Conservation (phyloP, 495 filamentous ascomycete species). For the Penicillium daleae region DNA sequence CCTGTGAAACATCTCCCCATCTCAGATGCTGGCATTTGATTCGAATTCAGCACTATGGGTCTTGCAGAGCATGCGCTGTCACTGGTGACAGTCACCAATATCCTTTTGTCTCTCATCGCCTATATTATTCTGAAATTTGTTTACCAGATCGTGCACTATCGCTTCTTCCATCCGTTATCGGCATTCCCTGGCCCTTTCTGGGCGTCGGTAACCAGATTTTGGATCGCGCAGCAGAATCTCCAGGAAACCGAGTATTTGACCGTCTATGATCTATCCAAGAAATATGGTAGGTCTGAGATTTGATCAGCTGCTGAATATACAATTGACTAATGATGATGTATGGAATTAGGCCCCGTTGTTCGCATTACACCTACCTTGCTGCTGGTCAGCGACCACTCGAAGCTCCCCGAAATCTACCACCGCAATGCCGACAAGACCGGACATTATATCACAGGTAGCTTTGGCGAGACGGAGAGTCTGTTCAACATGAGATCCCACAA, state of each 20-base stretch:
- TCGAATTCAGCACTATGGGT: conserved; percentile 31
- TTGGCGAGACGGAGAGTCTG: conserved; percentile 50
- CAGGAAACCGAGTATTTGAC: conserved; percentile 45
- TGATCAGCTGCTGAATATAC: neutral
- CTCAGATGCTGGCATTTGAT: conserved; percentile 15
- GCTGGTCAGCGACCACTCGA: conserved; percentile 47
- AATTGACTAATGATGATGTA: neutral
- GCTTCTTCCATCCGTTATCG: conserved; percentile 55
- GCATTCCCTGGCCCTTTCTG: conserved; percentile 59
- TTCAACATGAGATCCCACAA: conserved; percentile 56
- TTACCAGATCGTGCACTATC: conserved; percentile 51
- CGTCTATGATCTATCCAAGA: conserved; percentile 46
- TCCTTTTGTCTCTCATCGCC: conserved; percentile 27
- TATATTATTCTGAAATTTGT: conserved; percentile 34
- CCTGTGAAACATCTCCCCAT: neutral
- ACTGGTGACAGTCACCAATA: conserved; percentile 38
- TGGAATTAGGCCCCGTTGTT: conserved; percentile 40
- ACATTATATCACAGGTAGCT: conserved; percentile 55
- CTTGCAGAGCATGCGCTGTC: conserved; percentile 34
- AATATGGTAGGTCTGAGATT: conserved; percentile 45
- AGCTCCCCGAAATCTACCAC: conserved; percentile 58
- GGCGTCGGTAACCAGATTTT: conserved; percentile 54
- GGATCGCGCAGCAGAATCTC: conserved; percentile 52
- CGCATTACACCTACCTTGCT: conserved; percentile 51
- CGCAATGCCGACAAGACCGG: conserved; percentile 58